Conservation (phyloP, 352 stramenopile genomes). For the Pythium folliculosum region DNA sequence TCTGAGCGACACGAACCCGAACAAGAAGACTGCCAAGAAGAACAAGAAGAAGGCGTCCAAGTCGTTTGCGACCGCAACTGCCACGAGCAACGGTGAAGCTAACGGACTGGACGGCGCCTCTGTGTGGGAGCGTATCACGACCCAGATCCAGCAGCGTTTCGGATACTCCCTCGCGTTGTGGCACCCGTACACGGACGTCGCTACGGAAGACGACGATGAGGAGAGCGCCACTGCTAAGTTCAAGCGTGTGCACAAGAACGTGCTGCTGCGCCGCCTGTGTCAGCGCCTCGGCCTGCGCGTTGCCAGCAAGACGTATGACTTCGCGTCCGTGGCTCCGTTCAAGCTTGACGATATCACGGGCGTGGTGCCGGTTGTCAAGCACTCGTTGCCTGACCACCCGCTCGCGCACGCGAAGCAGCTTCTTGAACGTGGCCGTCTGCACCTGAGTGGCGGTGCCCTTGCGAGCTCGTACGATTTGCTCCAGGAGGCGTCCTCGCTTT, state of each 20-base stretch:
- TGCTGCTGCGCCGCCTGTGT: conserved; percentile 92
- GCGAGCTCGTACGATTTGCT: conserved; percentile 83
- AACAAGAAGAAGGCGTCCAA: conserved; percentile 39
- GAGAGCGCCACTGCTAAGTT: conserved; percentile 26
- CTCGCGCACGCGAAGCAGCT: conserved; percentile 81
- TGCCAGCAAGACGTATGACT: conserved; percentile 88
- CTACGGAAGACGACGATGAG: conserved; percentile 28
- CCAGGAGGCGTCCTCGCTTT: conserved; percentile 90
- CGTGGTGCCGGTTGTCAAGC: conserved; percentile 94
- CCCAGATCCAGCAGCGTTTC: conserved; percentile 74
- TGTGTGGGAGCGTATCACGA: conserved; percentile 63
- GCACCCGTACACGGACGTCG: conserved; percentile 37
- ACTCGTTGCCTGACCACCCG: conserved; percentile 79
- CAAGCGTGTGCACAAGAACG: conserved; percentile 66
- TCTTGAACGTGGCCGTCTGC: conserved; percentile 85
- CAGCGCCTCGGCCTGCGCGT: conserved; percentile 93
- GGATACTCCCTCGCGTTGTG: conserved; percentile 79
- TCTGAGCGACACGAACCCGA: conserved; percentile 38
- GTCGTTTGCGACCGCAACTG: conserved; percentile 4
- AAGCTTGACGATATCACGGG: conserved; percentile 90
- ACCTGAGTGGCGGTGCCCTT: conserved; percentile 75
- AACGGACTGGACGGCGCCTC: conserved; percentile 38
- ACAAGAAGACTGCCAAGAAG: conserved; percentile 46
- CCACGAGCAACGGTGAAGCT: conserved; percentile 10
- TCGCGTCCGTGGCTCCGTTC: conserved; percentile 80